These are phyloP conservation scores for Chaetomium olivaceum DNA, from an alignment of 2,329 filamentous ascomycete species.

Conservation along the genomic window DNA sequence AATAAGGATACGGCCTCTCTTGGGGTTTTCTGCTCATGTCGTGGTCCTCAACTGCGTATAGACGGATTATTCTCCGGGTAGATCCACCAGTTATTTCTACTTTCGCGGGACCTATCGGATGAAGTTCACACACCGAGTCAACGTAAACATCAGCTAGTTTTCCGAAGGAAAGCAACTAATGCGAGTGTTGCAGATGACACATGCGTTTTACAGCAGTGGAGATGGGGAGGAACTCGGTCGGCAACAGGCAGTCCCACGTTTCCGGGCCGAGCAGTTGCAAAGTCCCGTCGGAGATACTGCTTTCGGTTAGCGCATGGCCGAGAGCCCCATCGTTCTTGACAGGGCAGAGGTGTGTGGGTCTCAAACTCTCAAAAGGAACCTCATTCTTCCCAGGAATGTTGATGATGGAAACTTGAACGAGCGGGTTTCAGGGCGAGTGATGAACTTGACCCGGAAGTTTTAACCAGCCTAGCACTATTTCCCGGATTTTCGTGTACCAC, in stretches of 20 bases:
- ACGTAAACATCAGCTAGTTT: background rate
- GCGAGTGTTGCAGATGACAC: background rate
- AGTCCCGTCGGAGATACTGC: background rate
- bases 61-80: background rate
- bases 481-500: background rate
- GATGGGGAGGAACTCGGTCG: background rate
- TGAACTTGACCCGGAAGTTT: background rate
- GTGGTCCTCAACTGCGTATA: background rate
- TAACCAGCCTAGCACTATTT: background rate
- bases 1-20: background rate
- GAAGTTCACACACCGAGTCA: background rate
- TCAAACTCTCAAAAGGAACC: background rate
- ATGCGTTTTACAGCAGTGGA: background rate
- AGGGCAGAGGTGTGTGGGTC: background rate
- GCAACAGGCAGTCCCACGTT: background rate
- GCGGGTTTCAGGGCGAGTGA: background rate
- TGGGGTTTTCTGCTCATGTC: background rate
- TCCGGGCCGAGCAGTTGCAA: background rate
- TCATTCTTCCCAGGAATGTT: background rate
- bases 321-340: background rate
- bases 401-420: background rate
- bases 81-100: background rate
- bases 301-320: background rate
- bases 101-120: background rate
- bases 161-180: background rate